These are phyloP conservation scores for Phytophthora quininea DNA, from an alignment of 352 stramenopile genomes.

Conservation along the genomic window DNA sequence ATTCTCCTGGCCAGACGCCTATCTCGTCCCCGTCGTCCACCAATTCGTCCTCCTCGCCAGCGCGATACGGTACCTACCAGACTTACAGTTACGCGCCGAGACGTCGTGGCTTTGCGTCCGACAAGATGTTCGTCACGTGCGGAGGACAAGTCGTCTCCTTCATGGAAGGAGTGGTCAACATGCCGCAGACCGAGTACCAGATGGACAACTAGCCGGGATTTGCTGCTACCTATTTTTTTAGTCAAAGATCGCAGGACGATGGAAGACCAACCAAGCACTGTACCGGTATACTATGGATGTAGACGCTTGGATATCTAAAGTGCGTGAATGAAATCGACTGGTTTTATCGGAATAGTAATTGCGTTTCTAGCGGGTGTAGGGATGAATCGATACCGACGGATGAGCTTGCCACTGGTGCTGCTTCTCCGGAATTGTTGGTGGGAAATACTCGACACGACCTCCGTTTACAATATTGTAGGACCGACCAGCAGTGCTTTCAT, in stretches of 20 bases:
- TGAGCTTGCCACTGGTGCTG: constrained; percentile 66
- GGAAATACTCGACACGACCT: constrained; percentile 53
- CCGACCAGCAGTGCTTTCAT: constrained; percentile 64
- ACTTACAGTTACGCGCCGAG: constrained; percentile 25
- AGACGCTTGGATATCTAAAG: constrained; percentile 6
- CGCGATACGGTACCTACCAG: constrained; percentile 10
- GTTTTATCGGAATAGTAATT: constrained; percentile 20
- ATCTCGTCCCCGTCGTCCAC: constrained; percentile 39
- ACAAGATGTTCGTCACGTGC: constrained; percentile 85
- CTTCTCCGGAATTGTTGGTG: constrained; percentile 74
- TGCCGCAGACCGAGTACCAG: constrained; percentile 58
- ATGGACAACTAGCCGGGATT: constrained; percentile 33
- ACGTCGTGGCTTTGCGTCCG: constrained; percentile 35
- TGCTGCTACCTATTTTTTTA: not conserved
- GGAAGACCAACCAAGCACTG: not conserved
- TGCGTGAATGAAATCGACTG: constrained; percentile 4
- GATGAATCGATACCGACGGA: constrained; percentile 69
- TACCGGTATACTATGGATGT: constrained; percentile 36
- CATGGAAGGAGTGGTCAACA: constrained; percentile 85
- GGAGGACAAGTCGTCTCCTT: constrained; percentile 82
- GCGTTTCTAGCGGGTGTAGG: constrained; percentile 51
- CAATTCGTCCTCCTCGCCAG: constrained; percentile 33
- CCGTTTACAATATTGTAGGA: constrained; percentile 77
- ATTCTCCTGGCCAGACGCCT: constrained; percentile 50
- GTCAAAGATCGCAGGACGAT: not conserved